phyloP scores from a whole-genome alignment of 495 filamentous ascomycete species.

The Podospora comata region DNA sequence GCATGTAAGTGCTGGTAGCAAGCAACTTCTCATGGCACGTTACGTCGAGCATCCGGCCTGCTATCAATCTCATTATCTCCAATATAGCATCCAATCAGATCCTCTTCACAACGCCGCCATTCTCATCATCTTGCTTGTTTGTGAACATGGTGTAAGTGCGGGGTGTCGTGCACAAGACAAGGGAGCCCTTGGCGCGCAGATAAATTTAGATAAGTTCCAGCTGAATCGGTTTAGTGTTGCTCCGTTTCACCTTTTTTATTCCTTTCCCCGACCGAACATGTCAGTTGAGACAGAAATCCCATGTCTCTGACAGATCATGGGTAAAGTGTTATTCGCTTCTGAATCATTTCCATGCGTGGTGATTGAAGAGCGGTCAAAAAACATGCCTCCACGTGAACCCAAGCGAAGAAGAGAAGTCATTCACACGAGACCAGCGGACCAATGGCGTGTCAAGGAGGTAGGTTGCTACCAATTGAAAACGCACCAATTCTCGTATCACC shows the following conservation, averaged over 20 bases:
- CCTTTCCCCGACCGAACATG: background rate
- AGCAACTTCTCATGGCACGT: background rate
- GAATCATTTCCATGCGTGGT: background rate
- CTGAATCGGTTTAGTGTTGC: conserved; percentile 5
- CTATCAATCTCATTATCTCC: background rate
- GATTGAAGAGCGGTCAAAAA: background rate
- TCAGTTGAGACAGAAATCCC: background rate
- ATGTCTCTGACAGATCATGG: background rate
- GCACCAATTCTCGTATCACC: background rate
- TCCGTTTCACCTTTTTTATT: background rate
- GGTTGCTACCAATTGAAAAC: background rate
- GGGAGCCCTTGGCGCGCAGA: conserved; percentile 1
- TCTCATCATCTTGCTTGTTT: background rate
- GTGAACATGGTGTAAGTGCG: background rate
- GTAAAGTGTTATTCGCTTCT: background rate
- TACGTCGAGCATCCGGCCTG: background rate
- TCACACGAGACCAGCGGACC: background rate
- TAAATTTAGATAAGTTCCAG: conserved; percentile 4
- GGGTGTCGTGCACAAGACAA: conserved; percentile 1
- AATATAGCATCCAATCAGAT: background rate
- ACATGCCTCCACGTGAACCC: background rate
- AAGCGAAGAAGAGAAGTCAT: background rate
- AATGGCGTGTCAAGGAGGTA: background rate
- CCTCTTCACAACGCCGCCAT: background rate
- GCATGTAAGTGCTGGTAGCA: background rate